phyloP scores from a whole-genome alignment of 768 basidiomycete genomes.

The Chiua virens region DNA sequence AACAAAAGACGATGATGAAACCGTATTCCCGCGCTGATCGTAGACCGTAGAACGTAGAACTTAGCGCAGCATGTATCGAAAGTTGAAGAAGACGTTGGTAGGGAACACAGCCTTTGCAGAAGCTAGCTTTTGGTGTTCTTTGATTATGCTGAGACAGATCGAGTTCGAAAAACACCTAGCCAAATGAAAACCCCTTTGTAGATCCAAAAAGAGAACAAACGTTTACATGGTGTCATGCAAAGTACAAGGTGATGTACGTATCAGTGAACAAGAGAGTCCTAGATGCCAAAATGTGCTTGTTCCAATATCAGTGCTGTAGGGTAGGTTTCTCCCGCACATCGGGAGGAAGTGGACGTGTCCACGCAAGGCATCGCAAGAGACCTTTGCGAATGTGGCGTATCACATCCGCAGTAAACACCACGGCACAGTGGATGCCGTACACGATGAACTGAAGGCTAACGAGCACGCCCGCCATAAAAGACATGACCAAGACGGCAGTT shows the following conservation, averaged over 20 bases:
- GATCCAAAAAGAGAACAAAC: neutral
- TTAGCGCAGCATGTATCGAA: too few relatives aligned
- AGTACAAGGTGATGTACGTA: neutral
- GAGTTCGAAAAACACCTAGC: neutral
- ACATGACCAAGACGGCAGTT: constrained; percentile 56
- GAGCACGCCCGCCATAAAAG: constrained; percentile 55
- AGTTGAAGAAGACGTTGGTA: too few relatives aligned
- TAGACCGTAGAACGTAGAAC: neutral
- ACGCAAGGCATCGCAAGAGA: constrained; percentile 8
- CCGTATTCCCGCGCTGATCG: neutral
- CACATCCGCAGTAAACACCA: constrained; percentile 10
- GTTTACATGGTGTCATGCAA: constrained; percentile 6
- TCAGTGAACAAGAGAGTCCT: neutral
- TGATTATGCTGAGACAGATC: neutral
- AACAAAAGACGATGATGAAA: neutral
- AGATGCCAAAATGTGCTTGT: neutral
- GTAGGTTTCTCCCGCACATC: constrained; percentile 12
- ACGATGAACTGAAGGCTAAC: constrained; percentile 68
- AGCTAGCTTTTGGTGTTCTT: neutral
- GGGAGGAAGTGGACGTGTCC: constrained; percentile 11
- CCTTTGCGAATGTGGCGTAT: constrained; percentile 10
- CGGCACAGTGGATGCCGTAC: constrained; percentile 41
- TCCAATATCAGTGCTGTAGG: neutral
- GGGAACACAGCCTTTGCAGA: neutral
- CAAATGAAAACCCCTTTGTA: neutral